phyloP scores from a whole-genome alignment of 2,329 filamentous ascomycete genomes.

The Chaetomiaceae sp. region DNA sequence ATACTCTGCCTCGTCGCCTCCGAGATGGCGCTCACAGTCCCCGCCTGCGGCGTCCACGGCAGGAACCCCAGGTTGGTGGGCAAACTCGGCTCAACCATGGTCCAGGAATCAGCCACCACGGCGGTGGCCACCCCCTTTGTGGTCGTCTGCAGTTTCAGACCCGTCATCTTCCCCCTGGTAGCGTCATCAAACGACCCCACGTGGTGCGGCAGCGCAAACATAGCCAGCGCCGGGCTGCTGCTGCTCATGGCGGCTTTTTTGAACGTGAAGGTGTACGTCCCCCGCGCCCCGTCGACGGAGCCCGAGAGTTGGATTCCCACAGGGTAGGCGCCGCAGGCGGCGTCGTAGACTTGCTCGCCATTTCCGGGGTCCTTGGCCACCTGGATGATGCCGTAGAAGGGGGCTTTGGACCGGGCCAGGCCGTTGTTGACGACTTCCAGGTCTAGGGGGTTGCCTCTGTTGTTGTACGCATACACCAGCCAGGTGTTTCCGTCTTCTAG shows the following conservation, averaged over 20 bases:
- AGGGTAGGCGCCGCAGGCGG: slow-evolving; percentile 70
- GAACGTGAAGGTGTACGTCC: slow-evolving; percentile 71
- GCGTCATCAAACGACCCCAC: slow-evolving; percentile 64
- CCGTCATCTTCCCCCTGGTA: slow-evolving; percentile 49
- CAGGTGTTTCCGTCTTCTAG: slow-evolving; percentile 71
- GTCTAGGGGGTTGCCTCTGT: slow-evolving; percentile 55
- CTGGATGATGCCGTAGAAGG: slow-evolving; percentile 77
- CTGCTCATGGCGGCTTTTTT: slow-evolving; percentile 61
- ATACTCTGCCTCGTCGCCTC: slow-evolving; percentile 56
- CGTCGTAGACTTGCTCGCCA: slow-evolving; percentile 68
- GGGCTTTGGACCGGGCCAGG: slow-evolving; percentile 57
- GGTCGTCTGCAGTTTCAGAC: slow-evolving; percentile 66
- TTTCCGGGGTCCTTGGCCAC: slow-evolving; percentile 69
- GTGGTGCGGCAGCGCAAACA: slow-evolving; percentile 89
- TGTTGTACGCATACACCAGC: slow-evolving; percentile 72
- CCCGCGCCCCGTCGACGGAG: slow-evolving; percentile 51
- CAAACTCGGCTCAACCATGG: slow-evolving; percentile 68
- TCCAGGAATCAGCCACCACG: slow-evolving; percentile 70
- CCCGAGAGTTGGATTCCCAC: slow-evolving; percentile 61
- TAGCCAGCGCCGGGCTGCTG: slow-evolving; percentile 63
- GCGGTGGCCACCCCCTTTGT: slow-evolving; percentile 79
- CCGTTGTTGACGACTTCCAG: slow-evolving; percentile 64
- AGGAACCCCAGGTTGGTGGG: slow-evolving; percentile 71
- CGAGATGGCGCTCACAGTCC: slow-evolving; percentile 44
- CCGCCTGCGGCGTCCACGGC: slow-evolving; percentile 64